phyloP scores from a whole-genome alignment of 768 basidiomycete genomes.

The Mycena indigotica region DNA sequence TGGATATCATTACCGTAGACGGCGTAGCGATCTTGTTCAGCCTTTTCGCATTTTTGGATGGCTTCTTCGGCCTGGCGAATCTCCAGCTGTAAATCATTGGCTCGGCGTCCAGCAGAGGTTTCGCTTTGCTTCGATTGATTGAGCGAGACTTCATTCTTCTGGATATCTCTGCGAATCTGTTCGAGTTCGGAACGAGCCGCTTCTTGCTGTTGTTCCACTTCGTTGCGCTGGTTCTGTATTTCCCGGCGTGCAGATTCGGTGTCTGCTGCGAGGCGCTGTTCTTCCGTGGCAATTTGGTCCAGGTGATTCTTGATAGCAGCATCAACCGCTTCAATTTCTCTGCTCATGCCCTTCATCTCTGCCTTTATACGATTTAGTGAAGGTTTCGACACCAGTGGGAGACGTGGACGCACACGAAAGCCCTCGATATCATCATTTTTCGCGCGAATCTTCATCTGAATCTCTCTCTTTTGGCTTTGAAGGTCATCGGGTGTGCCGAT shows the following conservation, averaged over 20 bases:
- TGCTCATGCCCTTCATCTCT: constrained; percentile 54
- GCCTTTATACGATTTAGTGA: constrained; percentile 35
- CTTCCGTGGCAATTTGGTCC: constrained; percentile 54
- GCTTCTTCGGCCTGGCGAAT: constrained; percentile 39
- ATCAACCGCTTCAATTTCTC: constrained; percentile 35
- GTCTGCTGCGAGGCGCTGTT: constrained; percentile 52
- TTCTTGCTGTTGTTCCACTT: neutral
- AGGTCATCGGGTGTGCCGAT: constrained; percentile 55
- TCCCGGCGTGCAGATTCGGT: constrained; percentile 67
- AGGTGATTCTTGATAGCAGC: constrained; percentile 42
- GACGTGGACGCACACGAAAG: constrained; percentile 40
- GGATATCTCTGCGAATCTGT: neutral
- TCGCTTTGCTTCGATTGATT: neutral
- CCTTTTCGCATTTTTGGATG: constrained; percentile 50
- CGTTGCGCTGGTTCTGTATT: constrained; percentile 47
- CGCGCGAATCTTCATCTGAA: constrained; percentile 43
- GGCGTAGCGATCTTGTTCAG: constrained; percentile 58
- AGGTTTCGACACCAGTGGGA: neutral
- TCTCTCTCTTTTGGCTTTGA: constrained; percentile 35
- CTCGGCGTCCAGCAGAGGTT: neutral
- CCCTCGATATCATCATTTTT: constrained; percentile 47
- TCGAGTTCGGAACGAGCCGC: neutral
- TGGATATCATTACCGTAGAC: constrained; percentile 68
- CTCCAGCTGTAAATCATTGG: neutral
- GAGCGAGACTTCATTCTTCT: neutral